phyloP scores from a whole-genome alignment of 2,329 filamentous ascomycete genomes.

The Aspergillus sp. region DNA sequence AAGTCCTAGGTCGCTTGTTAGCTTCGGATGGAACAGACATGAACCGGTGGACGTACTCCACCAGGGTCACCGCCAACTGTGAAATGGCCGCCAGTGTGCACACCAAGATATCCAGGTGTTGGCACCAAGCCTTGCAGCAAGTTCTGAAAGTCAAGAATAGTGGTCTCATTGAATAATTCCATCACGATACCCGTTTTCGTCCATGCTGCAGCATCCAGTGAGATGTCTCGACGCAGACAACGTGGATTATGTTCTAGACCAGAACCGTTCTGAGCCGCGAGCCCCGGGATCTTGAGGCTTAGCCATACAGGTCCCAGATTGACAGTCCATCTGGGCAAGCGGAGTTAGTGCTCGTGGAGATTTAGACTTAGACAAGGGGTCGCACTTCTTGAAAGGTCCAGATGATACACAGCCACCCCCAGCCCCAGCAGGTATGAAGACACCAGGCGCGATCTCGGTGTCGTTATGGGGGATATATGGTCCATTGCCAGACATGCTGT shows the following conservation, averaged over 20 bases:
- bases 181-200: slow-evolving; percentile 17
- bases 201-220: slow-evolving; percentile 14
- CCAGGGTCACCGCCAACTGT: slow-evolving; percentile 45
- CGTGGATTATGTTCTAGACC: slow-evolving; percentile 30
- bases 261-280: slow-evolving; percentile 13
- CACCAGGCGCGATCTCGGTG: slow-evolving; percentile 31
- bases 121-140: background rate
- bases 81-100: slow-evolving; percentile 48
- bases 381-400: slow-evolving; percentile 34
- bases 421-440: slow-evolving; percentile 47
- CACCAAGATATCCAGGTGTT: slow-evolving; percentile 28
- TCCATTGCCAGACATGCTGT: slow-evolving; percentile 39
- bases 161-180: slow-evolving; percentile 19
- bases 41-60: slow-evolving; percentile 13
- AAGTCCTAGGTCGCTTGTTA: slow-evolving; percentile 31
- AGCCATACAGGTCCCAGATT: slow-evolving; percentile 28
- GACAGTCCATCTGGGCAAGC: slow-evolving; percentile 21
- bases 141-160: slow-evolving; percentile 28
- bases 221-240: slow-evolving; percentile 28
- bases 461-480: slow-evolving; percentile 23
- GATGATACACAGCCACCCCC: slow-evolving; percentile 38
- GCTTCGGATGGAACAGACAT: background rate
- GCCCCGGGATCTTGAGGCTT: slow-evolving; percentile 13
- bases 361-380: background rate
- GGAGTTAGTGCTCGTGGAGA: background rate